These are phyloP conservation scores for Leersia perrieri DNA, from an alignment of 176 grass and related monocot species.

Conservation along the genomic window DNA sequence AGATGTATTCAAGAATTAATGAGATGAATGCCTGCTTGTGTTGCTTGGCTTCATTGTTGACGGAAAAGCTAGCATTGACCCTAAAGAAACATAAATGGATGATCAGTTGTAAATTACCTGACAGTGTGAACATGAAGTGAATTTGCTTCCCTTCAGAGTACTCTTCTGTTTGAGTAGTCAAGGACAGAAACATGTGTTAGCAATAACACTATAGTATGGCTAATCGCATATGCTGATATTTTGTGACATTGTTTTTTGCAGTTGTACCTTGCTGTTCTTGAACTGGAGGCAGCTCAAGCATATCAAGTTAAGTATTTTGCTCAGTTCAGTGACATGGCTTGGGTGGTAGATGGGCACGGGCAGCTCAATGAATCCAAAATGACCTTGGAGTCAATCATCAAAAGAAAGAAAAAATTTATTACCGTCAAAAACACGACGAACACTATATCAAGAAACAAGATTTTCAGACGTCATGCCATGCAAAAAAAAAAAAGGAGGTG, in stretches of 20 bases:
- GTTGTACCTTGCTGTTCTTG: constrained; percentile 34
- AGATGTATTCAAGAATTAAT: not conserved
- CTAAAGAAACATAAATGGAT: not conserved
- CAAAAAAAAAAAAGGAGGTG: not conserved
- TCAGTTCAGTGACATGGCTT: constrained; percentile 19
- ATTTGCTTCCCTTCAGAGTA: not conserved
- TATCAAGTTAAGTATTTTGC: constrained; percentile 30
- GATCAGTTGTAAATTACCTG: constrained; percentile 10
- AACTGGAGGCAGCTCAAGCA: constrained; percentile 38
- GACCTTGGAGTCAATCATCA: constrained; percentile 6
- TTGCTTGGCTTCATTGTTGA: not conserved
- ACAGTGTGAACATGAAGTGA: constrained; percentile 33
- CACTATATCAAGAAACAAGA: not conserved
- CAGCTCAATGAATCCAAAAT: constrained; percentile 41
- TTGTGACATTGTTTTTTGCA: no score
- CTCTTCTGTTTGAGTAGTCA: not conserved
- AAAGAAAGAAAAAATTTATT: not conserved
- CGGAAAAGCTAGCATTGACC: not conserved
- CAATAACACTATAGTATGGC: not conserved
- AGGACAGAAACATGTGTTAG: not conserved
- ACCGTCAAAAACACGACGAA: not conserved
- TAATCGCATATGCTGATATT: not conserved
- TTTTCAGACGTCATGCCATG: not conserved
- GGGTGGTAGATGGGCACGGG: constrained; percentile 35
- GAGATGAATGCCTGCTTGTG: not conserved